These are phyloP conservation scores for Schwanniomyces pseudopolymorphus DNA, from an alignment of 805 yeast species.

Conservation along the genomic window DNA sequence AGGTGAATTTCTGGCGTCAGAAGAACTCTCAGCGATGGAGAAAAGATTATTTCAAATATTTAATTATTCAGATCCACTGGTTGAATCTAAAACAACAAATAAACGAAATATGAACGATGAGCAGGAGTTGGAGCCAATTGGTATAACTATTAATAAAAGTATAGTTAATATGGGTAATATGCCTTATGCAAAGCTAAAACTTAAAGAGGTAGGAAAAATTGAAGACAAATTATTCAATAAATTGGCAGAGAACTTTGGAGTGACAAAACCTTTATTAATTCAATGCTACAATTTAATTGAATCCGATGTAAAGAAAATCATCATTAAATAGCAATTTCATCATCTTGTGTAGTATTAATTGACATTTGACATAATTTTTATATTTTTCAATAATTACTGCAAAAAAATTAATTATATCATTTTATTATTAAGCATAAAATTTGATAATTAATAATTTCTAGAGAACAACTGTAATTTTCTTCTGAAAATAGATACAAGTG, in stretches of 20 bases:
- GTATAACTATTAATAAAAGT: neutral
- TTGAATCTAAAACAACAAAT: neutral
- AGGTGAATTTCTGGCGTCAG: constrained; percentile 1
- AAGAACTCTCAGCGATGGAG: constrained; percentile 24
- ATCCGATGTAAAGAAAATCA: constrained; percentile 4
- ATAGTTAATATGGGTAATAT: neutral
- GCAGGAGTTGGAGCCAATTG: neutral
- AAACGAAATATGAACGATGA: constrained; percentile 5
- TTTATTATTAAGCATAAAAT: too few species aligned
- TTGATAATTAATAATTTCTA: too few species aligned
- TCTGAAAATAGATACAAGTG: too few species aligned
- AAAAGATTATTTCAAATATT: constrained; percentile 34
- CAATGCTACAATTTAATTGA: constrained; percentile 7
- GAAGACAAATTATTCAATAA: constrained; percentile 9
- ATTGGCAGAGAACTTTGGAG: constrained; percentile 7
- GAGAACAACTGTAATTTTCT: too few species aligned
- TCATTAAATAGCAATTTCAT: neutral
- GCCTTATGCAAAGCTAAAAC: neutral
- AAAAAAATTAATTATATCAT: too few species aligned
- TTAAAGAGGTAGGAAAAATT: constrained; percentile 2
- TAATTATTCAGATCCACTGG: constrained; percentile 10
- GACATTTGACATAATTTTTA: neutral
- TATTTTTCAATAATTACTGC: neutral
- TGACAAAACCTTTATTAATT: constrained; percentile 4
- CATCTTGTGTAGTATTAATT: neutral